These are phyloP conservation scores for Entonaema liquescens DNA, from an alignment of 495 filamentous ascomycete genomes.

Conservation along the genomic window DNA sequence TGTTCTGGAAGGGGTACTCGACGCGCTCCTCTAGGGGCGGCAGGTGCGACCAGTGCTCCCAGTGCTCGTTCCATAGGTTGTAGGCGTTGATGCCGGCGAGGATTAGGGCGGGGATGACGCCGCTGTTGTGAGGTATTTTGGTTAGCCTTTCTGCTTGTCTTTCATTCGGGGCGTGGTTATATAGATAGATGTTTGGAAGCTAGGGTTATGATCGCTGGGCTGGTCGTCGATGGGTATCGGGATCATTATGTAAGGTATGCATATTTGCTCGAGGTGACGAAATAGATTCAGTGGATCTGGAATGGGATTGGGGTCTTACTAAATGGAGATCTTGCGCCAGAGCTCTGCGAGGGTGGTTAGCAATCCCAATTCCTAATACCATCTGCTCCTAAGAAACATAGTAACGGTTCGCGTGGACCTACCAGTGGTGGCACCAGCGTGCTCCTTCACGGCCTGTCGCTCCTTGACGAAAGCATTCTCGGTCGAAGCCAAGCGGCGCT, in stretches of 20 bases:
- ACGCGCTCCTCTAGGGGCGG: slow-evolving; percentile 84
- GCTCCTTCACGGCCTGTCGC: slow-evolving; percentile 82
- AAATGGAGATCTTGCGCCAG: slow-evolving; percentile 93
- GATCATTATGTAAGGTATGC: background rate
- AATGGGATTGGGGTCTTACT: slow-evolving; percentile 63
- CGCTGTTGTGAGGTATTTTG: slow-evolving; percentile 57
- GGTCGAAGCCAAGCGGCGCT: slow-evolving; percentile 75
- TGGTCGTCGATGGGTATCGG: background rate
- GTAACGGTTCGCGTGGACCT: slow-evolving; percentile 42
- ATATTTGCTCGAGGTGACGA: background rate
- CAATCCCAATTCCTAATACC: background rate
- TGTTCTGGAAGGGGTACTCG: slow-evolving; percentile 95
- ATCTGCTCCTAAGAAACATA: background rate
- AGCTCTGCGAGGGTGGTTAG: slow-evolving; percentile 66
- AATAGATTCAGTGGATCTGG: background rate
- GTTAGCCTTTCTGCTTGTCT: slow-evolving; percentile 25
- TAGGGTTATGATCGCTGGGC: too few species aligned
- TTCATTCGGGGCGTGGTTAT: too few species aligned
- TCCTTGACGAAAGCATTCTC: slow-evolving; percentile 92
- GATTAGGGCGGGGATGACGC: slow-evolving; percentile 72
- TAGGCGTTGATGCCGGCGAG: slow-evolving; percentile 81
- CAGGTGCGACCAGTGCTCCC: slow-evolving; percentile 91
- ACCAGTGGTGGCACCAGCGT: slow-evolving; percentile 84
- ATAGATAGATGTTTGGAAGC: too few species aligned
- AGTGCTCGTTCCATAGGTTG: slow-evolving; percentile 90